These are phyloP conservation scores for Penstemon newberryi DNA, from an alignment of 257 asterid species.

Conservation along the genomic window DNA sequence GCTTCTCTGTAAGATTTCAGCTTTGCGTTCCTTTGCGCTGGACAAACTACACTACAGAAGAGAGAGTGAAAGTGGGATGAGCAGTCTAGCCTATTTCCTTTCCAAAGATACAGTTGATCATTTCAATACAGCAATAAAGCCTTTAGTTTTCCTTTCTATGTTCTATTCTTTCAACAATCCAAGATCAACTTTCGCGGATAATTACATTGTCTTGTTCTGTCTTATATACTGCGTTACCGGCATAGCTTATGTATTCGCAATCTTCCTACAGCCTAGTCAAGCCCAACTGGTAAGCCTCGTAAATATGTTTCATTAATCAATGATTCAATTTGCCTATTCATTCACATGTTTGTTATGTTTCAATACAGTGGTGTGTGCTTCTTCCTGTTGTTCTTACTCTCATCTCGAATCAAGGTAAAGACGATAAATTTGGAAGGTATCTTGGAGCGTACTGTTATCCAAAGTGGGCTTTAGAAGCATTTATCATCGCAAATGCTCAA, in stretches of 20 bases:
- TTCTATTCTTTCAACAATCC: constrained; percentile 90
- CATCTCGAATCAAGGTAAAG: constrained; percentile 75
- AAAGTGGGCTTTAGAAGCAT: constrained; percentile 93
- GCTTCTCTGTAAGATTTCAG: constrained; percentile 85
- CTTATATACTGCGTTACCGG: constrained; percentile 92
- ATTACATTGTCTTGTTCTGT: constrained; percentile 67
- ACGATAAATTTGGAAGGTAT: constrained; percentile 45
- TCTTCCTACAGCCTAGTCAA: constrained; percentile 70
- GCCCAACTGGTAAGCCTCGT: constrained; percentile 82
- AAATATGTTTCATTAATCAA: background rate
- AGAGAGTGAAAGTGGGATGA: constrained; percentile 83
- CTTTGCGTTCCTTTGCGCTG: constrained; percentile 78
- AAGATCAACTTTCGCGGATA: constrained; percentile 76
- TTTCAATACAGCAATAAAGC: constrained; percentile 78
- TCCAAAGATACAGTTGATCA: constrained; percentile 87
- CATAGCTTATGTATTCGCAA: constrained; percentile 85
- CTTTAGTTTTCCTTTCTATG: constrained; percentile 92
- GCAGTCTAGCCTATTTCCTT: constrained; percentile 90
- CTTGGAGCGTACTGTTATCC: constrained; percentile 72
- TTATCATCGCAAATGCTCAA: constrained; percentile 80
- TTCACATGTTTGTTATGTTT: constrained; percentile 6
- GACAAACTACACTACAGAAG: constrained; percentile 82
- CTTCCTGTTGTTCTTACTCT: constrained; percentile 93
- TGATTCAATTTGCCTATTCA: background rate
- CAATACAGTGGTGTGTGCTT: constrained; percentile 91